Base-by-base conservation (phyloP, 768 basidiomycete species). In the Boletus reticuloceps region DNA sequence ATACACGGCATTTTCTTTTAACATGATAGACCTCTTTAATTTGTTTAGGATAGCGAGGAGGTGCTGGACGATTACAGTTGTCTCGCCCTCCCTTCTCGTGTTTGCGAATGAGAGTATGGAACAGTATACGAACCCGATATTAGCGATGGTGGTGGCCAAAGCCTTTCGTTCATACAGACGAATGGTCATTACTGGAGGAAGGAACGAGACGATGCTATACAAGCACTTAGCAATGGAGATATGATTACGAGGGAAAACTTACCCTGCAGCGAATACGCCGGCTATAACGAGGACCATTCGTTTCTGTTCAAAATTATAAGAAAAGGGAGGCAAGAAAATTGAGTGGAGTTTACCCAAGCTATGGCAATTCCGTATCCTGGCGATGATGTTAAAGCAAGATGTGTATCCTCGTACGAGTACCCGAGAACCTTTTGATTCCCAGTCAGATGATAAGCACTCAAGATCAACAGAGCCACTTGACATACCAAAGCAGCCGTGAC, bases 201-300 rank as follows among this genome's bases (percentile, higher is more conserved):
- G 74, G 74, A 83, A 84, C 9, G 82, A 91, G 60, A 83, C 77
- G 16, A 89, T 67, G 56, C 88, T 86, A 61, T 1, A 36, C 51
- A 29, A 51, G 11, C 2, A 17, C 27, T 61, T n/a, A 67, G 16
- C 29, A 37, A 60, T 5, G 36, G 16, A 47, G 43, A 14, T 7
- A 2, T 41, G 22, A n/a, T 10, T 2, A 10, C 1, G 17, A 39
- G 16, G 5, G 4, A n/a, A 32, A 39, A 9, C 80, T 58, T 69
- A 86, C 90, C 89, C 91, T 4, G 92, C 91, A 14, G 86, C 86
- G 5, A 80, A 73, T 19, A 94, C 89, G 1, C 92, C 91, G 11
- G 75, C 75, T 4, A 80, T 72, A 0, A 94, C 91, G 6, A 89
- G 76, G 5, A 87, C 73, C 51, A 90, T 86, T 2, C 89, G 83